Percentiles rank a stretch among this genome's conserved stretches.
Conservation (phyloP, 352 stramenopile genomes). For the Globisporangium carolinianum region DNA sequence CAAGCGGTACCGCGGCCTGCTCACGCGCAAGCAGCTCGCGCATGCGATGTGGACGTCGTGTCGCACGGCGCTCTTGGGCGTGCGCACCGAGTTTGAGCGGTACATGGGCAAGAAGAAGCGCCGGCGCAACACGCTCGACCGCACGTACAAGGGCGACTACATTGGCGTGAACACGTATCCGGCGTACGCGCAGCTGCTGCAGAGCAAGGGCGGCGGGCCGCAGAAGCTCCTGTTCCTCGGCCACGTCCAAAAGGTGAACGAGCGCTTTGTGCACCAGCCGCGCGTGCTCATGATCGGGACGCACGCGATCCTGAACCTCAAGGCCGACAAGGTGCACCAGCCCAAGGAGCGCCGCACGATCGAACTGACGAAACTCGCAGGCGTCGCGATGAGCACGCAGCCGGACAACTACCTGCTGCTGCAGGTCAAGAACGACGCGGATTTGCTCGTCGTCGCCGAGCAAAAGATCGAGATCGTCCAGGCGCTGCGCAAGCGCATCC, state of each 20-base stretch:
- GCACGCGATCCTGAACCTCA: constrained; percentile 77
- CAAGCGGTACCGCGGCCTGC: constrained; percentile 68
- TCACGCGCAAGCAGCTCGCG: constrained; percentile 66
- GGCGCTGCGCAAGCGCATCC: constrained; percentile 55
- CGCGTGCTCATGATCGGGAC: constrained; percentile 73
- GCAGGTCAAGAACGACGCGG: constrained; percentile 66
- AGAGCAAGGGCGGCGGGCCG: constrained; percentile 23
- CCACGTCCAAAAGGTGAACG: constrained; percentile 76
- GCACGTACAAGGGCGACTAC: constrained; percentile 70
- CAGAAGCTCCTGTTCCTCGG: constrained; percentile 68
- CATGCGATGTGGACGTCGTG: constrained; percentile 61
- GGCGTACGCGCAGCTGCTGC: constrained; percentile 56
- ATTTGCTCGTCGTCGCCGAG: constrained; percentile 57
- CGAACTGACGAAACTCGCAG: constrained; percentile 46
- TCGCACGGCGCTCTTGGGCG: constrained; percentile 64
- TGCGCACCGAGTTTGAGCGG: constrained; percentile 80
- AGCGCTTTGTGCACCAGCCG: constrained; percentile 73
- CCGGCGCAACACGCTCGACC: constrained; percentile 71
- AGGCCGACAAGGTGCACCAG: constrained; percentile 79
- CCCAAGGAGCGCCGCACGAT: constrained; percentile 75
- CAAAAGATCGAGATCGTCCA: constrained; percentile 83
- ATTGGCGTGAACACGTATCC: constrained; percentile 68
- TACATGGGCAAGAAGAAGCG: constrained; percentile 84
- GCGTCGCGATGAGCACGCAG: constrained; percentile 67
- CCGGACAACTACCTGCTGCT: constrained; percentile 79